A percentile compares a stretch with the other conserved stretches of the same genome.
Evolutionary conservation across 257 asterid genomes (phyloP).

Genomic region (Scutellaria barbata): DNA sequence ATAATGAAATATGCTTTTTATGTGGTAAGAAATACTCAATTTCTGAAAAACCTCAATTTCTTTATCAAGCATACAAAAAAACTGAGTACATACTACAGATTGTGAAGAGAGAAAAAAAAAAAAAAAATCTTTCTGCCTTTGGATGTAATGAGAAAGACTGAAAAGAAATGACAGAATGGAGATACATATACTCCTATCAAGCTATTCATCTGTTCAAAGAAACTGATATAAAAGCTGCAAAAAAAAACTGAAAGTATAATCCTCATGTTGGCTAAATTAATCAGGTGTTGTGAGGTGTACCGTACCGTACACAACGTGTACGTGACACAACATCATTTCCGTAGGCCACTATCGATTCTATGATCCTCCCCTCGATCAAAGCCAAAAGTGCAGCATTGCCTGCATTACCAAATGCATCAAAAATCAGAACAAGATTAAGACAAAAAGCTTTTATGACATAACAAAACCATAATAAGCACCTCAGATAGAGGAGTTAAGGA

Average conservation of each 20-base stretch:
- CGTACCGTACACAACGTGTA: slow-evolving; percentile 24
- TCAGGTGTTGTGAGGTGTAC: slow-evolving; percentile 30
- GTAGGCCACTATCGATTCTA: not conserved
- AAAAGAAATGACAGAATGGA: not conserved
- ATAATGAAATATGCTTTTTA: not conserved
- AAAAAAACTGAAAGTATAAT: slow-evolving; percentile 24
- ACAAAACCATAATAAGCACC: slow-evolving; percentile 42
- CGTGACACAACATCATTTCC: not conserved
- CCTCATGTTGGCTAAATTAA: not conserved
- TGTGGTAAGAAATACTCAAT: not conserved
- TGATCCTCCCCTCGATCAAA: slow-evolving; percentile 41
- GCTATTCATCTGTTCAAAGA: slow-evolving; percentile 8
- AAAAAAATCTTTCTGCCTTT: slow-evolving; percentile 18
- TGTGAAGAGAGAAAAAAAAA: not conserved
- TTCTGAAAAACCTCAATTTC: not conserved
- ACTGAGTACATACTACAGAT: not conserved
- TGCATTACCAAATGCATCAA: slow-evolving; percentile 37
- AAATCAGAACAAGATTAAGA: slow-evolving; percentile 17
- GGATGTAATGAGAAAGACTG: not conserved
- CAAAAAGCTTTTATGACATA: not conserved
- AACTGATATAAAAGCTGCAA: not conserved
- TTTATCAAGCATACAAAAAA: slow-evolving; percentile 1
- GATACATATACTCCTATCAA: not conserved
- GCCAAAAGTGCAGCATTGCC: slow-evolving; percentile 80
- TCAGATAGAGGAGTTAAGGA: slow-evolving; percentile 50